Evolutionary conservation across 1,139 yeast genomes (phyloP).

Genomic region (Nakaseomyces kungkrabaensis): DNA sequence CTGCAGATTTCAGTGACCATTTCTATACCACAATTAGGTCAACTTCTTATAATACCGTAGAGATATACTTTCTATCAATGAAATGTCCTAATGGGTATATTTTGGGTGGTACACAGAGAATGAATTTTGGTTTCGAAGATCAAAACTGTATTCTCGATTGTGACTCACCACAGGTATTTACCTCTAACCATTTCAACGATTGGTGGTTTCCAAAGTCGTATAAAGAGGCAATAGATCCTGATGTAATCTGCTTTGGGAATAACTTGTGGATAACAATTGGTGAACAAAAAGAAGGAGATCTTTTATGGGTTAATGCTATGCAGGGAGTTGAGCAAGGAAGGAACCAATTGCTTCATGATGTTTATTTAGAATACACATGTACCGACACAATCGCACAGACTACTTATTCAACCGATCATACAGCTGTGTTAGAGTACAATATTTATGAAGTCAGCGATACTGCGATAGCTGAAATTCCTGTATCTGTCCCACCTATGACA

Average conservation of each 20-base stretch:
- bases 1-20: conserved; percentile 12
- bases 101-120: conserved; percentile 21
- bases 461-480: conserved; percentile 6
- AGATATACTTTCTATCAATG: conserved; percentile 29
- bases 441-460: conserved; percentile 14
- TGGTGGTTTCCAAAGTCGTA: conserved; percentile 25
- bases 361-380: conserved; percentile 21
- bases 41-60: conserved; percentile 26
- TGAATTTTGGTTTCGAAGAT: conserved; percentile 19
- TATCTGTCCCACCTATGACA: neutral
- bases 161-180: conserved; percentile 19
- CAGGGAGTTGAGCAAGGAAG: conserved; percentile 18
- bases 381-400: conserved; percentile 21
- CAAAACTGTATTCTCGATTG: conserved; percentile 23
- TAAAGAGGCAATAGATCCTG: conserved; percentile 10
- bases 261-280: conserved; percentile 15
- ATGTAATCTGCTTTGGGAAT: conserved; percentile 17
- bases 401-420: conserved; percentile 16
- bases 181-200: conserved; percentile 26
- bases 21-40: conserved; percentile 24
- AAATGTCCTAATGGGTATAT: conserved; percentile 26
- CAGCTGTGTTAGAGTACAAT: conserved; percentile 13
- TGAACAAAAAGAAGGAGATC: conserved; percentile 15
- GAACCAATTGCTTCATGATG: conserved; percentile 20
- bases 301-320: conserved; percentile 24